phyloP scores from a whole-genome alignment of 2,329 filamentous ascomycete species.

The Ophiostoma sp. region DNA sequence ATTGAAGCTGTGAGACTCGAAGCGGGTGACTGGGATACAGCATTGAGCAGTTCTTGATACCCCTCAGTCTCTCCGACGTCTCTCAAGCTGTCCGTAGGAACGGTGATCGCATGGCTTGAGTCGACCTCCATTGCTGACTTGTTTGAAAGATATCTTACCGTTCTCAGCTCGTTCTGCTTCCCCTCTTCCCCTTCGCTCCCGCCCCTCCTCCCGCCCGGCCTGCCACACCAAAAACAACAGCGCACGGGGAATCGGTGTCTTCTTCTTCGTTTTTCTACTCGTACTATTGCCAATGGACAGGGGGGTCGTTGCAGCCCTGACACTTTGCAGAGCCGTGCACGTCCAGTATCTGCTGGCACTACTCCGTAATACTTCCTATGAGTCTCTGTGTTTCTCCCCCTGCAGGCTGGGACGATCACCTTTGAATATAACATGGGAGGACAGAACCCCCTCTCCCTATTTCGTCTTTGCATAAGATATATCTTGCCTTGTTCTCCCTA shows the following conservation, averaged over 20 bases:
- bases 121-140: too few species aligned
- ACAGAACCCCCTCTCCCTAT: background rate
- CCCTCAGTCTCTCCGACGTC: background rate
- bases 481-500: background rate
- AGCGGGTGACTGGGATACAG: background rate
- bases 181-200: background rate
- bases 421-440: background rate
- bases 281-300: too few species aligned
- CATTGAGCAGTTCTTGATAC: background rate
- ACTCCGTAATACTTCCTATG: too few species aligned
- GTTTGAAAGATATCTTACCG: too few species aligned
- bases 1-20: background rate
- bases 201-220: conserved; percentile 9
- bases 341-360: too few species aligned
- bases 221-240: background rate
- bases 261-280: background rate
- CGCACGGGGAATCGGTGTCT: background rate
- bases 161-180: background rate
- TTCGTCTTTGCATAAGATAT: background rate
- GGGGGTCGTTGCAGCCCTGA: too few species aligned
- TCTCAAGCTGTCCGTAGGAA: too few species aligned
- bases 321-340: too few species aligned
- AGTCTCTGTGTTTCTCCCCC: background rate
- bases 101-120: too few species aligned
- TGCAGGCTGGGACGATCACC: background rate